phyloP scores from a whole-genome alignment of 257 asterid species.

The Solanum bukasovii region DNA sequence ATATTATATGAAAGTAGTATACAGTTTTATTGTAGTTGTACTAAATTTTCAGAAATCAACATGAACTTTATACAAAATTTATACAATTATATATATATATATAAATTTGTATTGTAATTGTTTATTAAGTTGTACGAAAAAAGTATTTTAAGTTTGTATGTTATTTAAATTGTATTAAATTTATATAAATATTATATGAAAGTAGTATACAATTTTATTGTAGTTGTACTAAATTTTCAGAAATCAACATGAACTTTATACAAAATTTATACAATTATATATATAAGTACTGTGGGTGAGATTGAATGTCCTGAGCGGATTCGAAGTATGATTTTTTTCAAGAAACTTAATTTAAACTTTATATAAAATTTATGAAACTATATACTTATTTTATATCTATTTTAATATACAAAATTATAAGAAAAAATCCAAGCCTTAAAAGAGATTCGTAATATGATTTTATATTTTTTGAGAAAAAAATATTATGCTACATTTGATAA shows the following conservation, averaged over 20 bases:
- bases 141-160: neutral
- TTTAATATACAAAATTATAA: no score
- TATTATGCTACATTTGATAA: neutral
- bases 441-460: neutral
- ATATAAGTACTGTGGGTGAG: neutral
- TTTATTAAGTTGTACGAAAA: neutral
- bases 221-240: neutral
- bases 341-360: neutral
- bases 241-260: neutral
- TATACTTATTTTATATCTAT: no score
- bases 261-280: no score
- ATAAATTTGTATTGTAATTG: neutral
- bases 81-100: no score
- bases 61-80: neutral
- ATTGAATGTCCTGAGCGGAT: no score
- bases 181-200: neutral
- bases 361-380: no score
- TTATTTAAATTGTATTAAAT: neutral
- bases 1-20: neutral
- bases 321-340: no score
- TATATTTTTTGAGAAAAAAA: neutral
- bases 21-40: neutral
- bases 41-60: neutral
- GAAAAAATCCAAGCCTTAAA: neutral
- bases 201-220: neutral